Evolutionary conservation across 768 basidiomycete genomes (phyloP).

Genomic region (Termitomyces sp.): DNA sequence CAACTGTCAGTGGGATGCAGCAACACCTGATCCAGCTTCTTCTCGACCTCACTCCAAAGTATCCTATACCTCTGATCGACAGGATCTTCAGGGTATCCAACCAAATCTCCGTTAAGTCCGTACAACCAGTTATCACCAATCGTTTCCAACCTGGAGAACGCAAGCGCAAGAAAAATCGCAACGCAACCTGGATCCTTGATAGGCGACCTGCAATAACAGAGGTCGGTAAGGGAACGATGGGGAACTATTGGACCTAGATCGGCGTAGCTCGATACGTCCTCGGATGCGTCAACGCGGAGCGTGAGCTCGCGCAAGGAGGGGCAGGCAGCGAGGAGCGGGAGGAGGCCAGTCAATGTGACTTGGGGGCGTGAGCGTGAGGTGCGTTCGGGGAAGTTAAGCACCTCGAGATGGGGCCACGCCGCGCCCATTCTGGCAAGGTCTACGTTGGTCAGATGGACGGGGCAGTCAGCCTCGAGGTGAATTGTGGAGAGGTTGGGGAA

Average conservation of each 20-base stretch:
- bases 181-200: constrained; percentile 6
- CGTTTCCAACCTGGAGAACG: constrained; percentile 4
- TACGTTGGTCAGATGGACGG: constrained; percentile 7
- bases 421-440: constrained; percentile 8
- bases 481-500: constrained; percentile 1
- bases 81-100: constrained; percentile 9
- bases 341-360: constrained; percentile 10
- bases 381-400: constrained; percentile 9
- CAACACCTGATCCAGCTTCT: constrained; percentile 8
- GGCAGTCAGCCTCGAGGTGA: constrained; percentile 3
- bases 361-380: not conserved
- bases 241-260: constrained; percentile 9
- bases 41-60: constrained; percentile 8
- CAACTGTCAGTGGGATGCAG: constrained; percentile 1
- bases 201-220: constrained; percentile 13
- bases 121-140: constrained; percentile 12
- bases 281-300: constrained; percentile 13
- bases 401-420: constrained; percentile 12
- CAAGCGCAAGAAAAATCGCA: constrained; percentile 2
- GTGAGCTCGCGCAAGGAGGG: constrained; percentile 8
- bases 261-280: constrained; percentile 11
- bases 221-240: constrained; percentile 5
- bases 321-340: constrained; percentile 6
- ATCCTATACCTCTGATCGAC: constrained; percentile 7
- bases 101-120: not conserved